Evolutionary conservation across 208 protist genomes (phyloP).

Genomic region (Phytomonas serpens): DNA sequence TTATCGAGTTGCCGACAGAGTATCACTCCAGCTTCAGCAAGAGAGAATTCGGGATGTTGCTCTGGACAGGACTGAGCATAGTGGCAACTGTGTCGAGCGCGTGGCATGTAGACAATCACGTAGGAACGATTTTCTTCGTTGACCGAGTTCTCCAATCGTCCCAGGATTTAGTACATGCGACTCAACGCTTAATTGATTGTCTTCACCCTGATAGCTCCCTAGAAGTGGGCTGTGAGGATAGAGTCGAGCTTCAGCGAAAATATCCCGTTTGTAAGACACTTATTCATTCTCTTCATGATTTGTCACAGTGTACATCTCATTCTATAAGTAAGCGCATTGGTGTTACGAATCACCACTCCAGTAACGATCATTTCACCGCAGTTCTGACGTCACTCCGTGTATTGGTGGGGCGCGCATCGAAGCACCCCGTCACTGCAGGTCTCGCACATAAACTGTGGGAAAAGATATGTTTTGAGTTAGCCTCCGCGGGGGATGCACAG

Average conservation of each 20-base stretch:
- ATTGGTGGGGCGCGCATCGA: background rate
- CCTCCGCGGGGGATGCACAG: background rate
- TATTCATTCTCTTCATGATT: background rate
- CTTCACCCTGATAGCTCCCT: background rate
- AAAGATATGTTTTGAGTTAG: background rate
- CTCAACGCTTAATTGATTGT: background rate
- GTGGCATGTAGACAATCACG: conserved; percentile 20
- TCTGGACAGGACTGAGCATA: conserved; percentile 43
- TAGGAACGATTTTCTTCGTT: conserved; percentile 34
- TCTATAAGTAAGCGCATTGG: background rate
- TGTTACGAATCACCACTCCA: background rate
- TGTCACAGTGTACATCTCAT: background rate
- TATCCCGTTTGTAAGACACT: background rate
- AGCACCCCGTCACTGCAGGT: background rate
- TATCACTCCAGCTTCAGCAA: conserved; percentile 16
- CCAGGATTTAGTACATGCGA: background rate
- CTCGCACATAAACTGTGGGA: background rate
- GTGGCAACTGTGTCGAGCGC: conserved; percentile 26
- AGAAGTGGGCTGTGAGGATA: background rate
- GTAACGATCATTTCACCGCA: background rate
- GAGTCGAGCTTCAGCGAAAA: background rate
- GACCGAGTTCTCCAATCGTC: conserved; percentile 18
- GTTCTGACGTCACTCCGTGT: background rate
- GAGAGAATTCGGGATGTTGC: conserved; percentile 26
- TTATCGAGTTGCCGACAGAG: conserved; percentile 19